A percentile compares a stretch with the other conserved stretches of the same genome.
phyloP scores from a whole-genome alignment of 2,329 filamentous ascomycete genomes.

The Hortaea werneckii region DNA sequence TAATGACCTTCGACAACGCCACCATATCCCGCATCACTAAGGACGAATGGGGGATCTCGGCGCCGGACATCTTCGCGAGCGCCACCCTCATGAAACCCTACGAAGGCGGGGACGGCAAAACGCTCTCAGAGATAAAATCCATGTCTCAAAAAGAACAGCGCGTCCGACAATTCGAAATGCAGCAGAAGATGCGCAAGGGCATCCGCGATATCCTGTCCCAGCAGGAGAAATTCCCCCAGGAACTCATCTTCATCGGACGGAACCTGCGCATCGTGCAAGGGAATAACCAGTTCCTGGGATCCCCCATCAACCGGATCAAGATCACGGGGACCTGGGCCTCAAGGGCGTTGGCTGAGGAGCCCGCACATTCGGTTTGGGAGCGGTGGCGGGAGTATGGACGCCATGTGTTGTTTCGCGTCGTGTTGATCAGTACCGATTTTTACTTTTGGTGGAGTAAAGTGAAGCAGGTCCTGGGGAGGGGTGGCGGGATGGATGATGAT shows the following conservation, averaged over 20 bases:
- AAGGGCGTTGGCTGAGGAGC: constrained; percentile 67
- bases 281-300: constrained; percentile 84
- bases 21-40: constrained; percentile 62
- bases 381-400: constrained; percentile 59
- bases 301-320: constrained; percentile 83
- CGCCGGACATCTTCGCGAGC: constrained; percentile 81
- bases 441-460: constrained; percentile 75
- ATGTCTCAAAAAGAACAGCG: constrained; percentile 48
- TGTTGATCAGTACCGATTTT: constrained; percentile 66
- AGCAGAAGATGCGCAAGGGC: constrained; percentile 58
- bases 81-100: constrained; percentile 87
- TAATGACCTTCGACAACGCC: constrained; percentile 86
- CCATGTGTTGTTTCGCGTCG: constrained; percentile 72
- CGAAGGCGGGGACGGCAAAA: constrained; percentile 65
- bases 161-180: constrained; percentile 64
- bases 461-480: constrained; percentile 63
- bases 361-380: constrained; percentile 51
- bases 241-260: constrained; percentile 83
- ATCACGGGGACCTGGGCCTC: constrained; percentile 88
- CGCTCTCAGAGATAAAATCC: constrained; percentile 39
- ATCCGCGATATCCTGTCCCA: constrained; percentile 75
- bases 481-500: constrained; percentile 86
- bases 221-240: constrained; percentile 79
- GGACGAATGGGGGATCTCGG: constrained; percentile 75
- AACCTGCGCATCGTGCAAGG: constrained; percentile 90